Conservation (phyloP, 2,329 filamentous ascomycete genomes). For the Chrysoporthe deuterocubensis region DNA sequence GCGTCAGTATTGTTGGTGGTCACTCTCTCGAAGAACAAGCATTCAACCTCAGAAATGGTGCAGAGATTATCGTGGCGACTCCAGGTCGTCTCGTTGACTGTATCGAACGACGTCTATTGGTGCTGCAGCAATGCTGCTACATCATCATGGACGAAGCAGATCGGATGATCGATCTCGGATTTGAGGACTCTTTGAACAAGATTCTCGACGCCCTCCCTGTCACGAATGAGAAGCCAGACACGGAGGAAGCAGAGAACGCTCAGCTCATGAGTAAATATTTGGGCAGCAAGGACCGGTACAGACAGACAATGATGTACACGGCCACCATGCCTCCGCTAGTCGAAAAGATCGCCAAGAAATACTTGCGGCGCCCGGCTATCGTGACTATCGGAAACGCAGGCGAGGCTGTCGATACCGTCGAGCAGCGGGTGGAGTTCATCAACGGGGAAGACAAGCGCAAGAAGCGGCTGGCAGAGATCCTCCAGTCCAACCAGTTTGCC, state of each 20-base stretch:
- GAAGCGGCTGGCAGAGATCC: slow-evolving; percentile 91
- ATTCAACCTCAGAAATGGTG: slow-evolving; percentile 86
- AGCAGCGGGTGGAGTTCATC: slow-evolving; percentile 94
- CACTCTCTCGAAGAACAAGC: slow-evolving; percentile 94
- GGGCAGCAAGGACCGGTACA: slow-evolving; percentile 73
- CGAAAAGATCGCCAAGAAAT: slow-evolving; percentile 96
- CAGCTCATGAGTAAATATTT: slow-evolving; percentile 82
- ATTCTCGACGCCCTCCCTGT: slow-evolving; percentile 94
- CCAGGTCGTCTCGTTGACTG: slow-evolving; percentile 96
- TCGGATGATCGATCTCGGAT: slow-evolving; percentile 97
- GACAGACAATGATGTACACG: slow-evolving; percentile 99
- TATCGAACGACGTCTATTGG: slow-evolving; percentile 88
- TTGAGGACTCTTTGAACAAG: slow-evolving; percentile 96
- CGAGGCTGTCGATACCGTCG: slow-evolving; percentile 96
- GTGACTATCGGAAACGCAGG: slow-evolving; percentile 94
- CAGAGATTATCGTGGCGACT: slow-evolving; percentile 98
- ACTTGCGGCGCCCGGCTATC: slow-evolving; percentile 88
- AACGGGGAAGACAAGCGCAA: slow-evolving; percentile 93
- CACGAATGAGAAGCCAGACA: slow-evolving; percentile 92
- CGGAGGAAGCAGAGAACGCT: slow-evolving; percentile 85
- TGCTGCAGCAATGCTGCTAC: slow-evolving; percentile 96
- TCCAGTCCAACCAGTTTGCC: slow-evolving; percentile 77
- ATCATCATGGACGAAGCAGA: slow-evolving; percentile 99
- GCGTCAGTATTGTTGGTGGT: slow-evolving; percentile 97
- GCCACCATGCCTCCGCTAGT: slow-evolving; percentile 94